Evolutionary conservation across 2,329 filamentous ascomycete genomes (phyloP), one percentile per base, ranked within the genome.

Genomic region (Dactylellina drechsleri): DNA sequence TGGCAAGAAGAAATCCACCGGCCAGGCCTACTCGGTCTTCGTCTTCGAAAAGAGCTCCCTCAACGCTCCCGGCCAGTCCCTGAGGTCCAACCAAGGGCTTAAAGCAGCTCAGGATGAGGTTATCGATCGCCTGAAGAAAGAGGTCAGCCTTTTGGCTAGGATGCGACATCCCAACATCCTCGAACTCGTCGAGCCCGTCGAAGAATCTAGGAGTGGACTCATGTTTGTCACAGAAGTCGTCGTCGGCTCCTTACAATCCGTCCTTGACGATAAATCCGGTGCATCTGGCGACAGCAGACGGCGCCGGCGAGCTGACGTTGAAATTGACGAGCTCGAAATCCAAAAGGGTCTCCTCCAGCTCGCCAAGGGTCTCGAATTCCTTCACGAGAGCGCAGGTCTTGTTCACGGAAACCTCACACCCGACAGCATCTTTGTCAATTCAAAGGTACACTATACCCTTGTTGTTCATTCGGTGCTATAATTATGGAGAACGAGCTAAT

Each of bases 161-260:
- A 84, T 99, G 77, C 88, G 95, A 26, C 95, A 99, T 81, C 95
- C 95, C 0, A 96, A 91, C 77, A 89, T 99, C 62, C 85, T 99
- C 53, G 95, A 99, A 81, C 86, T 99, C 41, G 91, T 93, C 52
- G 95, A 99, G 82, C 95, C 95, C 0, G 92, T 98, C 5, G 95
- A 99, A 82, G 95, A 99, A 77, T 98, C 92, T 12, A 87, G 95
- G 72, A 92, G 88, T 79, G 94, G 95, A 2, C 84, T 99, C 72
- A 96, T 97, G 86, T 99, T 99, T 83, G 94, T 93, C 26, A 97
- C 95, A 0, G 95, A 99, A 81, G 87, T 90, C 0, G 91, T 99
- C 40, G 95, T 93, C 0, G 90, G 93, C 5, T 97, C 93, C n/a
- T 85, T 99, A 62, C 89, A 92, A 15, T 90, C 90, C 20, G 81